Conservation (phyloP, 108 stramenopile species). For the Nannochloropsis oceanica region DNA sequence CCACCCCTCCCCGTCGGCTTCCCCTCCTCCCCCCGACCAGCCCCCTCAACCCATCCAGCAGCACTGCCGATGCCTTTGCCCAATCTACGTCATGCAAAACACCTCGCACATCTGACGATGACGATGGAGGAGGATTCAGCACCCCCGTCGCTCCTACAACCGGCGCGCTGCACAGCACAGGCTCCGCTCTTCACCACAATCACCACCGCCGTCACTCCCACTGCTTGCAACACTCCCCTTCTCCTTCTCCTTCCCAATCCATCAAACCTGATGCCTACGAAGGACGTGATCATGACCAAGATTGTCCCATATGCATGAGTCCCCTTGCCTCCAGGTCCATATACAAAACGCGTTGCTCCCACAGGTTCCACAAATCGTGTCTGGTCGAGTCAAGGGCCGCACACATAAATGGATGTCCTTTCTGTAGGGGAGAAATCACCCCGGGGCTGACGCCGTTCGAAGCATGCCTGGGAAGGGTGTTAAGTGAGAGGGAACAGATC, state of each 20-base stretch:
- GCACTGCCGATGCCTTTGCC: neutral
- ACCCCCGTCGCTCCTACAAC: neutral
- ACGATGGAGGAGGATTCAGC: neutral
- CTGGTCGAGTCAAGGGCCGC: neutral
- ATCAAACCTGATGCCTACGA: neutral
- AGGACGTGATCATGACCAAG: neutral
- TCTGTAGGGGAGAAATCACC: neutral
- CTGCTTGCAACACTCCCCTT: neutral
- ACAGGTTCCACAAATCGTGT: neutral
- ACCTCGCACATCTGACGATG: neutral
- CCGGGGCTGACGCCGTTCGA: neutral
- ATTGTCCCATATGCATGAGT: neutral
- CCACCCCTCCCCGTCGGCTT: too few relatives aligned
- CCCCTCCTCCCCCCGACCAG: neutral
- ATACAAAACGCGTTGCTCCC: neutral
- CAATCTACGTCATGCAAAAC: too few relatives aligned
- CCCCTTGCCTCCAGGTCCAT: neutral
- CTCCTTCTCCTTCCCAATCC: neutral
- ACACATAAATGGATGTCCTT: neutral
- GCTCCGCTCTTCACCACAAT: neutral
- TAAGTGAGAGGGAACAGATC: neutral
- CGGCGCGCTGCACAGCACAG: neutral
- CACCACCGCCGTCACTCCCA: neutral
- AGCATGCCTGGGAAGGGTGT: neutral
- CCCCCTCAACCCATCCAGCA: neutral